phyloP scores from a whole-genome alignment of 129 eudicot species.

The Flaveria linearis region DNA sequence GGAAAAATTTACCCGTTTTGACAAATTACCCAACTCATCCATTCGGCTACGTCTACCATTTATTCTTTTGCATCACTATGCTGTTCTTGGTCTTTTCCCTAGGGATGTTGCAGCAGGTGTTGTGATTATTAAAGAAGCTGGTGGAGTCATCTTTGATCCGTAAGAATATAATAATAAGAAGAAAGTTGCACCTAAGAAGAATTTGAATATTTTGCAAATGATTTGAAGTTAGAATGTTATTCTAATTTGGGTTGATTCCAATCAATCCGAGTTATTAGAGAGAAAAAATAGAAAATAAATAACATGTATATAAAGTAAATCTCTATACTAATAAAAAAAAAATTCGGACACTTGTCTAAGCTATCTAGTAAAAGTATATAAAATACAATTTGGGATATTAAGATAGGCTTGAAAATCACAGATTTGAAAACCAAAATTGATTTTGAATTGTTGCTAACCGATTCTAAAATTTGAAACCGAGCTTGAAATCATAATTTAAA shows the following conservation, averaged over 20 bases:
- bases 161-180: constrained; percentile 44
- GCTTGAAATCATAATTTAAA: not conserved
- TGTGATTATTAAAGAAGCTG: constrained; percentile 94
- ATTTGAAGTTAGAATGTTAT: no score
- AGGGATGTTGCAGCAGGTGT: constrained; percentile 98
- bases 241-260: no score
- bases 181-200: not conserved
- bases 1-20: not conserved
- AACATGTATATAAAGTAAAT: not conserved
- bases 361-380: not conserved
- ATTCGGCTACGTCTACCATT: not conserved
- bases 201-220: not conserved
- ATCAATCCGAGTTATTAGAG: not conserved
- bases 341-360: no score
- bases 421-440: no score
- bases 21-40: not conserved
- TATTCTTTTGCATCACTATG: constrained; percentile 1
- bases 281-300: not conserved
- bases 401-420: no score
- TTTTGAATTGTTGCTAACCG: no score
- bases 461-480: no score
- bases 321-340: no score
- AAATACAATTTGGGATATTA: no score
- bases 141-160: constrained; percentile 95
- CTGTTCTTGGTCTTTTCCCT: constrained; percentile 20